Evolutionary conservation across 768 basidiomycete species (phyloP).

Genomic region (Trametes sanguinea): DNA sequence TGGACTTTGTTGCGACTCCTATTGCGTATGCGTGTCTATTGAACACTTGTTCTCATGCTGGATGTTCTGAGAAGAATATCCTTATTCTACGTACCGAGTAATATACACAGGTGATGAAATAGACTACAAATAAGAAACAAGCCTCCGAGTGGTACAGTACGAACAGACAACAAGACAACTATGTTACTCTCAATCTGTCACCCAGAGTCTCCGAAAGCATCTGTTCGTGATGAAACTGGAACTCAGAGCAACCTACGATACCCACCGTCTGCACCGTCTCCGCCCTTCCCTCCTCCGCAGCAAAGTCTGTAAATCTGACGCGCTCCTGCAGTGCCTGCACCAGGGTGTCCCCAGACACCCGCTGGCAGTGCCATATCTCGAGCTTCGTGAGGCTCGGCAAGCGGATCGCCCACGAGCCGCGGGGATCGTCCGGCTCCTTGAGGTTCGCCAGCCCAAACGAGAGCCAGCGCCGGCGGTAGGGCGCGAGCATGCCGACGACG

Average conservation of each 20-base stretch:
- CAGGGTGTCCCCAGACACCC: conserved; percentile 59
- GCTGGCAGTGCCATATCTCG: conserved; percentile 62
- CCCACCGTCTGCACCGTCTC: conserved; percentile 33
- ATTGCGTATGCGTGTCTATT: too few relatives aligned
- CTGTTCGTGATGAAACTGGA: conserved; percentile 28
- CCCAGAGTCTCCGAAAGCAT: conserved; percentile 32
- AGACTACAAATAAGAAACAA: background rate
- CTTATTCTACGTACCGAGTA: too few relatives aligned
- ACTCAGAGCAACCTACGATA: conserved; percentile 33
- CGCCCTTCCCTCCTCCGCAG: conserved; percentile 21
- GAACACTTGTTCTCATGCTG: too few relatives aligned
- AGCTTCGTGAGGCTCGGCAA: conserved; percentile 57
- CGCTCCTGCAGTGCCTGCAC: conserved; percentile 54
- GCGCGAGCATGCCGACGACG: conserved; percentile 62
- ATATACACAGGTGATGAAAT: background rate
- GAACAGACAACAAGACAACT: background rate
- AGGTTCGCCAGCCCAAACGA: conserved; percentile 7
- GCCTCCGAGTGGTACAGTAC: too few relatives aligned
- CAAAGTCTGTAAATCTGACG: conserved; percentile 40
- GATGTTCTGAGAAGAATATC: too few relatives aligned
- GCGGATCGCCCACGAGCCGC: conserved; percentile 39
- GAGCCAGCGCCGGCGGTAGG: conserved; percentile 28
- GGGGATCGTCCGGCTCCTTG: conserved; percentile 19
- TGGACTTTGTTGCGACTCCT: too few relatives aligned
- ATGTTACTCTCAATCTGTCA: conserved; percentile 21